phyloP scores from a whole-genome alignment of 2,329 filamentous ascomycete genomes.

The Trichoderma sp. region DNA sequence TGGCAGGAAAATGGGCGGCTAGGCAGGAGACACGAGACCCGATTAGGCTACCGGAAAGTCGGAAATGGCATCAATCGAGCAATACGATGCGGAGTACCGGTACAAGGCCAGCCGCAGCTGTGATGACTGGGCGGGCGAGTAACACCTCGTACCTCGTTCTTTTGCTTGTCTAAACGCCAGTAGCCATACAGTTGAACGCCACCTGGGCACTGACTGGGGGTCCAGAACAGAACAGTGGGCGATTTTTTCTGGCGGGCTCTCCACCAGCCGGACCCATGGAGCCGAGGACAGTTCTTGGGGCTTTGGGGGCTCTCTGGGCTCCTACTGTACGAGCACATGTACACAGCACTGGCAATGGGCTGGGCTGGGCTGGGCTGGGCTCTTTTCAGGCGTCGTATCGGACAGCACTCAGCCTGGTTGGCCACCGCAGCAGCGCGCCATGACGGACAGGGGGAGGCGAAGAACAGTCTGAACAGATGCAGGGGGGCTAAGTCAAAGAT shows the following conservation, averaged over 20 bases:
- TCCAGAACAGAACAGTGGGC: not conserved
- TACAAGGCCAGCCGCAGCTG: not conserved
- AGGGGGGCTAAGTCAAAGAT: not conserved
- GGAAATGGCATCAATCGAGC: slow-evolving; percentile 2
- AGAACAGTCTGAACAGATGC: not conserved
- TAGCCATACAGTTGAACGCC: not conserved
- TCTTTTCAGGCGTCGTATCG: not conserved
- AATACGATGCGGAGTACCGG: slow-evolving; percentile 1
- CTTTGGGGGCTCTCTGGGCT: not conserved
- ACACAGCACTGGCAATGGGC: not conserved
- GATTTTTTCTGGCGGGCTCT: not conserved
- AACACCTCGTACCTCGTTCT: not conserved
- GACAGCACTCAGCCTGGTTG: slow-evolving; percentile 11
- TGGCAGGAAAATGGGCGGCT: not conserved
- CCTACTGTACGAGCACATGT: not conserved
- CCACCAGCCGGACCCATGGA: slow-evolving; percentile 1
- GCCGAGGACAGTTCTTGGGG: not conserved
- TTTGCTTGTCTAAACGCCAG: not conserved
- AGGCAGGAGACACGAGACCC: slow-evolving; percentile 3
- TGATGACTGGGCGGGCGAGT: not conserved
- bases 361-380: not conserved
- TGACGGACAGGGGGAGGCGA: not conserved
- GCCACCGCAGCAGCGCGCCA: slow-evolving; percentile 14
- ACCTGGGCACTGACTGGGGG: not conserved
- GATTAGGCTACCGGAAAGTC: slow-evolving; percentile 2